phyloP scores from a whole-genome alignment of 176 grass and related monocot species.

The Saccharum officinarum region DNA sequence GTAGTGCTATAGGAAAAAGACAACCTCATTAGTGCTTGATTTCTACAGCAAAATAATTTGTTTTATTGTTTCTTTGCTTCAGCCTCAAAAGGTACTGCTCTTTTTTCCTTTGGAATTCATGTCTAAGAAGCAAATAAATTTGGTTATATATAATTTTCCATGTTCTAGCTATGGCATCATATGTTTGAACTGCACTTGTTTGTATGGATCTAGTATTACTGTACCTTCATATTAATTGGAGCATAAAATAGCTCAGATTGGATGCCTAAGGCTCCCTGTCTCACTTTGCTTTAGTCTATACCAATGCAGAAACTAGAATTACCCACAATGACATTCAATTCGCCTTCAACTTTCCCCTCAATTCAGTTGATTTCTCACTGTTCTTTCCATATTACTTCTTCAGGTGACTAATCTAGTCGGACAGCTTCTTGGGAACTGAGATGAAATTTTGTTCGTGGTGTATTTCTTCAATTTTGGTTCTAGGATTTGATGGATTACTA shows the following conservation, averaged over 20 bases:
- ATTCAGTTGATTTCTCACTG: conserved; percentile 14
- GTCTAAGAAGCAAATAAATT: neutral
- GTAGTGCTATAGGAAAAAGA: neutral
- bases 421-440: conserved; percentile 54
- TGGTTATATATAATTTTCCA: neutral
- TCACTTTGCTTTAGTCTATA: neutral
- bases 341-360: neutral
- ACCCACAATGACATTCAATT: neutral
- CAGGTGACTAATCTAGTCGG: conserved; percentile 72
- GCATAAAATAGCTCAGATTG: neutral
- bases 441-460: neutral
- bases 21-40: neutral
- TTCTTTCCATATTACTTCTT: conserved; percentile 25
- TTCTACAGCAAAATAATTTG: neutral
- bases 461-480: neutral
- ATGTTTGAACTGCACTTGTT: neutral
- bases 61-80: neutral
- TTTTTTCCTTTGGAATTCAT: neutral
- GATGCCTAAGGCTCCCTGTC: neutral
- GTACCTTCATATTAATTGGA: neutral
- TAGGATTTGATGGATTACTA: neutral
- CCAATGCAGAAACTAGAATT: neutral
- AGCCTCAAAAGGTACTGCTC: neutral
- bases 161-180: neutral
- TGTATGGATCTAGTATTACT: neutral